phyloP scores from a whole-genome alignment of 2,329 filamentous ascomycete species.

The Claviceps paspali region DNA sequence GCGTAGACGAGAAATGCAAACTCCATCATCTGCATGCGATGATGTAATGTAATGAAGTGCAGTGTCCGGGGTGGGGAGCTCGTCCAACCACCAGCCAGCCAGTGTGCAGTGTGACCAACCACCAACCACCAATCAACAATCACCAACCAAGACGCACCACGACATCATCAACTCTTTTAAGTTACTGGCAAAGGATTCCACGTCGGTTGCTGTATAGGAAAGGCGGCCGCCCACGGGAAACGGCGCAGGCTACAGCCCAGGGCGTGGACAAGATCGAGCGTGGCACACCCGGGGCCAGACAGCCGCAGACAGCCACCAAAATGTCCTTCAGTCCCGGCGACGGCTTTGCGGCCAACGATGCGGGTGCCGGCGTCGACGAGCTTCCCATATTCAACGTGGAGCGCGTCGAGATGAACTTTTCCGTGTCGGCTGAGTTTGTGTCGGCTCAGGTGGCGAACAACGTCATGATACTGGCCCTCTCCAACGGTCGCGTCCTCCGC shows the following conservation, averaged over 20 bases:
- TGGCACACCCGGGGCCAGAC: not conserved
- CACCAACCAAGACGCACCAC: not conserved
- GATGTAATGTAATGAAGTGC: too few species aligned
- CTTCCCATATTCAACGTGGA: conserved; percentile 92
- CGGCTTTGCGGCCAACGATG: conserved; percentile 55
- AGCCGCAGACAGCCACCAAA: conserved; percentile 8
- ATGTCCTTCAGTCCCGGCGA: conserved; percentile 29
- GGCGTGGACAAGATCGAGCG: not conserved
- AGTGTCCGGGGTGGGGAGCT: not conserved
- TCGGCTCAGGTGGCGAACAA: conserved; percentile 96
- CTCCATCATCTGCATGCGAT: too few species aligned
- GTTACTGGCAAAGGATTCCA: not conserved
- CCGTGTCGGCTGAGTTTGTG: conserved; percentile 87
- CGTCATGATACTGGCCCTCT: conserved; percentile 81
- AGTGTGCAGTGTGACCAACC: too few species aligned
- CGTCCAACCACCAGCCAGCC: too few species aligned
- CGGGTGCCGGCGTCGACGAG: conserved; percentile 41
- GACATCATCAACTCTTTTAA: not conserved
- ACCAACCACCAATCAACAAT: too few species aligned
- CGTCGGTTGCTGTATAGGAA: too few species aligned
- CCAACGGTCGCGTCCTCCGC: conserved; percentile 79
- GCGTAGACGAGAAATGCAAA: not conserved
- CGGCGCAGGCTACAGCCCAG: not conserved
- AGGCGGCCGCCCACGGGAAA: not conserved
- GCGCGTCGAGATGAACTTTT: conserved; percentile 84